These are phyloP conservation scores for Vitis amurensis DNA, from an alignment of 164 flowering plant genomes.

Conservation along the genomic window DNA sequence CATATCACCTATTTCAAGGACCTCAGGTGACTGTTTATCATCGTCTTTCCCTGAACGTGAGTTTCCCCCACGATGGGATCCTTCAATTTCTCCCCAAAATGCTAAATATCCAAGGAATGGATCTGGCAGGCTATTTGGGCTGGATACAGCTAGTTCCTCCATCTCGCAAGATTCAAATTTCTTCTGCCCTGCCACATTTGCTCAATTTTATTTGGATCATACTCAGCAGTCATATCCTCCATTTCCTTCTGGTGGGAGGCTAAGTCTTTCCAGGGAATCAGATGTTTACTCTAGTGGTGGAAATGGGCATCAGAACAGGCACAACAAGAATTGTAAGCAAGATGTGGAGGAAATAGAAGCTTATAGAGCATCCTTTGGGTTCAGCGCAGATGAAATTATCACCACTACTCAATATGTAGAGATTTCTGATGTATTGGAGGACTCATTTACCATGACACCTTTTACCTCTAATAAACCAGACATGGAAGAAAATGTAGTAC, in stretches of 20 bases:
- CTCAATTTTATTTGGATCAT: conserved; percentile 86
- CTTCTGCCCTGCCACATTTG: conserved; percentile 95
- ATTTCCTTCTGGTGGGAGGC: conserved; percentile 76
- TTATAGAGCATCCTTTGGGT: conserved; percentile 95
- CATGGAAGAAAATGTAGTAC: conserved; percentile 33
- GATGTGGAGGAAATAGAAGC: conserved; percentile 95
- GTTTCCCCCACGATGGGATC: conserved; percentile 59
- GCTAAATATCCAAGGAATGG: conserved; percentile 49
- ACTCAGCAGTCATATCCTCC: conserved; percentile 49
- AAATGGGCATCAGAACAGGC: conserved; percentile 66
- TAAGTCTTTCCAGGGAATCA: conserved; percentile 80
- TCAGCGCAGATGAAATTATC: conserved; percentile 95
- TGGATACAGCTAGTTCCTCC: conserved; percentile 37
- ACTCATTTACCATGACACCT: conserved; percentile 71
- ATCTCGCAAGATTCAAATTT: conserved; percentile 76
- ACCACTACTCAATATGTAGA: conserved; percentile 79
- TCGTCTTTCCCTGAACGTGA: conserved; percentile 70
- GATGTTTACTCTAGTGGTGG: conserved; percentile 61
- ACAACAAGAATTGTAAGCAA: conserved; percentile 55
- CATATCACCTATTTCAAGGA: conserved; percentile 71
- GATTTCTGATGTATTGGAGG: conserved; percentile 73
- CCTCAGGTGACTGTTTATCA: conserved; percentile 58
- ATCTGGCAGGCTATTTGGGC: conserved; percentile 56
- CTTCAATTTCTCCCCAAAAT: conserved; percentile 48
- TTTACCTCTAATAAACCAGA: conserved; percentile 39